These are phyloP conservation scores for Pistacia vera DNA, from an alignment of 345 rosid genomes.

Conservation along the genomic window DNA sequence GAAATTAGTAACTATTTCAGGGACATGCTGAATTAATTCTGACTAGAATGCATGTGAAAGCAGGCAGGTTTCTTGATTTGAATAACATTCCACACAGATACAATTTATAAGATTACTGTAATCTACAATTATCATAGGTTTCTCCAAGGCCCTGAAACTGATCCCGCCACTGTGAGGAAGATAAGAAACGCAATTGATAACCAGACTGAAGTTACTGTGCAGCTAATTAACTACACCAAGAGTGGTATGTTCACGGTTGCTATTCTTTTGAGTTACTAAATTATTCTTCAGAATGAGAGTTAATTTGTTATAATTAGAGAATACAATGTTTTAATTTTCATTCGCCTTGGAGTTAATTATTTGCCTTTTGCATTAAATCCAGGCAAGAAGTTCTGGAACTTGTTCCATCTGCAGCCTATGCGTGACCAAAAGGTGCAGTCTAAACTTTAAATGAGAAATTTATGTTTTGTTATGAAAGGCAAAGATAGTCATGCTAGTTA, in stretches of 20 bases:
- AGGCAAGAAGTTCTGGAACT: conserved; percentile 99
- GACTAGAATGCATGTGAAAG: conserved; percentile 1
- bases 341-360: not conserved
- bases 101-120: not conserved
- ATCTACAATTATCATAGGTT: conserved; percentile 48
- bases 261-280: not conserved
- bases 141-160: conserved; percentile 98
- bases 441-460: not conserved
- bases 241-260: conserved; percentile 52
- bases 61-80: not conserved
- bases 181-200: conserved; percentile 88
- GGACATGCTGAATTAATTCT: not conserved
- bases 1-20: not conserved
- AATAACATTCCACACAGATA: not conserved
- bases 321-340: no score
- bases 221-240: conserved; percentile 93
- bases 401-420: conserved; percentile 99
- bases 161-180: conserved; percentile 86
- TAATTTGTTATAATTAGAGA: no score
- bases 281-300: not conserved
- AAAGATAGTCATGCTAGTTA: not conserved
- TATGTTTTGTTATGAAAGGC: not conserved
- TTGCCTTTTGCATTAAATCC: conserved; percentile 15
- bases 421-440: conserved; percentile 91
- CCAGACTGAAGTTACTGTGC: conserved; percentile 89